Evolutionary conservation across 2,329 filamentous ascomycete species (phyloP).

Genomic region (Fusarium avenaceum): DNA sequence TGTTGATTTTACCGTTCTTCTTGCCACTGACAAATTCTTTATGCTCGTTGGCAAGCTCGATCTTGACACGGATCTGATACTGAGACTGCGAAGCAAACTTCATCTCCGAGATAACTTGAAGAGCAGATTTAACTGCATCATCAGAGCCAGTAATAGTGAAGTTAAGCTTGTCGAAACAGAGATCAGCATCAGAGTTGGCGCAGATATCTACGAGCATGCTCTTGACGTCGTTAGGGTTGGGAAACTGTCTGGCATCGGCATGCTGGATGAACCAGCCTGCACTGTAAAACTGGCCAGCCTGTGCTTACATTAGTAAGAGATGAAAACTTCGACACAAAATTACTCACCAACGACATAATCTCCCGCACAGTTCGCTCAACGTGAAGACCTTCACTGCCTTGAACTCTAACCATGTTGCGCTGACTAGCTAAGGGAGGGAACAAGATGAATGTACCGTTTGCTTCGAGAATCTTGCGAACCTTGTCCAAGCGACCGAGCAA

Average conservation of each 20-base stretch:
- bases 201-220: constrained; percentile 97
- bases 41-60: constrained; percentile 98
- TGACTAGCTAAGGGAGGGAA: constrained; percentile 90
- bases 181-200: constrained; percentile 93
- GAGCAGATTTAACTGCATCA: constrained; percentile 94
- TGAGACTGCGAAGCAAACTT: constrained; percentile 88
- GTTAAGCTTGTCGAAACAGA: constrained; percentile 92
- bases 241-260: constrained; percentile 72
- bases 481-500: constrained; percentile 92
- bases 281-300: constrained; percentile 98
- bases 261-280: constrained; percentile 95
- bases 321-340: too few species aligned
- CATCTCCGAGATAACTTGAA: constrained; percentile 92
- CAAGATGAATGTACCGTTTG: constrained; percentile 94
- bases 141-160: constrained; percentile 97
- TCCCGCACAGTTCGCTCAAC: constrained; percentile 95
- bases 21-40: constrained; percentile 99
- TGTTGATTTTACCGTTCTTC: constrained; percentile 99
- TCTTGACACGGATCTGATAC: constrained; percentile 96
- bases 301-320: constrained; percentile 43
- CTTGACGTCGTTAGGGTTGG: constrained; percentile 80
- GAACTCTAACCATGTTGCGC: constrained; percentile 86
- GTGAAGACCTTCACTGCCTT: constrained; percentile 92
- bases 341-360: constrained; percentile 89
- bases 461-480: constrained; percentile 97